These are phyloP conservation scores for Daldinia grandis DNA, from an alignment of 495 filamentous ascomycete genomes.

Conservation along the genomic window DNA sequence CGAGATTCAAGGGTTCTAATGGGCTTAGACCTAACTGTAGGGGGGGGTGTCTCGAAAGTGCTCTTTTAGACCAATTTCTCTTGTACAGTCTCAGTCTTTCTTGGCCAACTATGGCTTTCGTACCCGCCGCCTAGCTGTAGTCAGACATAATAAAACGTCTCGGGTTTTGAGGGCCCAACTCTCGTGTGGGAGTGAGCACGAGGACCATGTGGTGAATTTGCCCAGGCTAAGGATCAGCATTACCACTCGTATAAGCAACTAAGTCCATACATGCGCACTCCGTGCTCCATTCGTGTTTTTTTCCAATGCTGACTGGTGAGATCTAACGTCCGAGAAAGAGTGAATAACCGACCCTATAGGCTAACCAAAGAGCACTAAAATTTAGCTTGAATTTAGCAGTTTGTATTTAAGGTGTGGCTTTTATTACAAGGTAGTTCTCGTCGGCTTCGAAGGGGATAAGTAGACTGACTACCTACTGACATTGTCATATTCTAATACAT, in stretches of 20 bases:
- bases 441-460: neutral
- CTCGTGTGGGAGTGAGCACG: neutral
- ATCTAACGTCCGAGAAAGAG: neutral
- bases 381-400: neutral
- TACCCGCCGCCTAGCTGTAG: neutral
- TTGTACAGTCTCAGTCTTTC: neutral
- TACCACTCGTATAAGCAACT: neutral
- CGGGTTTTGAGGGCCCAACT: neutral
- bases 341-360: neutral
- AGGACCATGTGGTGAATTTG: neutral
- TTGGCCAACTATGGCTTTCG: conserved; percentile 2
- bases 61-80: conserved; percentile 2
- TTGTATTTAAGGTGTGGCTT: conserved; percentile 2
- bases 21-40: conserved; percentile 9
- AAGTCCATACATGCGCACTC: neutral
- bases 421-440: neutral
- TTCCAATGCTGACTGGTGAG: neutral
- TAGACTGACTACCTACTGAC: too few relatives aligned
- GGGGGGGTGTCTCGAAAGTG: conserved; percentile 13
- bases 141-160: conserved; percentile 6
- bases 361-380: neutral
- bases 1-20: conserved; percentile 23
- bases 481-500: neutral
- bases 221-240: neutral
- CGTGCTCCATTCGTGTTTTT: neutral